Conservation (phyloP, 345 rosid species). For the Citrus sinensis region DVS_A1.0 CM039165.1:36093001-36093500, state of each 20-base stretch:
- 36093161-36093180: neutral
- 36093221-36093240: neutral
- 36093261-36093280: neutral
- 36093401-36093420: conserved; percentile 89
- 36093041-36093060: neutral
- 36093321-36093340: neutral
- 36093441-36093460: conserved; percentile 88
- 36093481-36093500: conserved; percentile 83
- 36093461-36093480: conserved; percentile 79
- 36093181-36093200: neutral
- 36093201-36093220: neutral
- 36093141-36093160: neutral
- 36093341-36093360: neutral
- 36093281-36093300: neutral
- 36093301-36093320: neutral
- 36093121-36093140: neutral
- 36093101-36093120: neutral
- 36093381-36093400: conserved; percentile 65
- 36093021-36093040: neutral
- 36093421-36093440: conserved; percentile 98
- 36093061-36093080: neutral
- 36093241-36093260: neutral
- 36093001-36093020: neutral
- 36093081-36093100: neutral
- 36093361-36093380: conserved; percentile 4